These are phyloP conservation scores for Phaffomyces antillensis DNA, from an alignment of 805 yeast genomes.

Conservation along the genomic window DNA sequence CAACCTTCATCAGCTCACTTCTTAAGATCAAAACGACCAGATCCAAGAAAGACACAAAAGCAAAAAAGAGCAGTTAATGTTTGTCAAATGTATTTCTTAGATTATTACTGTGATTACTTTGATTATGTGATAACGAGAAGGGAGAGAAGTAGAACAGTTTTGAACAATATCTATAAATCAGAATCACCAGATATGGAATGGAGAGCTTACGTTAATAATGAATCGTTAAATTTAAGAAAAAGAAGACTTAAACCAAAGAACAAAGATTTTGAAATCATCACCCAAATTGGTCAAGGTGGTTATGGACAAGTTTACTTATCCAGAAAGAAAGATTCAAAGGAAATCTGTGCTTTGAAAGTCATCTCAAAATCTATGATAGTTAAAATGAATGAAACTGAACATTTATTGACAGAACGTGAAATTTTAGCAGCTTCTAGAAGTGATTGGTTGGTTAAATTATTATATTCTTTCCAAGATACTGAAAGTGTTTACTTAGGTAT, in stretches of 20 bases:
- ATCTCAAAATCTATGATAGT: conserved; percentile 79
- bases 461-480: conserved; percentile 92
- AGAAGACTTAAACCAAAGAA: conserved; percentile 88
- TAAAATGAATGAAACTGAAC: conserved; percentile 91
- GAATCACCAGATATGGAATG: conserved; percentile 42
- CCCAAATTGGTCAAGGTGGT: conserved; percentile 99
- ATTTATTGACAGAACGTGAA: conserved; percentile 93
- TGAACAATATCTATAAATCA: conserved; percentile 40
- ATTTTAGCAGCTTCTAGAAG: conserved; percentile 92
- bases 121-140: conserved; percentile 86
- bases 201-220: conserved; percentile 77
- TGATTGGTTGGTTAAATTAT: conserved; percentile 90
- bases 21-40: conserved; percentile 10
- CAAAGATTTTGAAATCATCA: conserved; percentile 91
- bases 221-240: conserved; percentile 76
- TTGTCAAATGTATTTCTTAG: conserved; percentile 88
- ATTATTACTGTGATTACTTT: conserved; percentile 92
- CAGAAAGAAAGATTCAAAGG: conserved; percentile 86
- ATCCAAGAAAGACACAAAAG: conserved; percentile 30
- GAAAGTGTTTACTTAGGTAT: conserved; percentile 89
- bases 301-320: conserved; percentile 98
- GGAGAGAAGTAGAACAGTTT: conserved; percentile 69
- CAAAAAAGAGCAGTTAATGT: conserved; percentile 85
- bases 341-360: conserved; percentile 91
- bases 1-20: conserved; percentile 3